A percentile compares a stretch with the other conserved stretches of the same genome.
Conservation (phyloP, 2,329 filamentous ascomycete species). For the Talaromyces sp. region DNA sequence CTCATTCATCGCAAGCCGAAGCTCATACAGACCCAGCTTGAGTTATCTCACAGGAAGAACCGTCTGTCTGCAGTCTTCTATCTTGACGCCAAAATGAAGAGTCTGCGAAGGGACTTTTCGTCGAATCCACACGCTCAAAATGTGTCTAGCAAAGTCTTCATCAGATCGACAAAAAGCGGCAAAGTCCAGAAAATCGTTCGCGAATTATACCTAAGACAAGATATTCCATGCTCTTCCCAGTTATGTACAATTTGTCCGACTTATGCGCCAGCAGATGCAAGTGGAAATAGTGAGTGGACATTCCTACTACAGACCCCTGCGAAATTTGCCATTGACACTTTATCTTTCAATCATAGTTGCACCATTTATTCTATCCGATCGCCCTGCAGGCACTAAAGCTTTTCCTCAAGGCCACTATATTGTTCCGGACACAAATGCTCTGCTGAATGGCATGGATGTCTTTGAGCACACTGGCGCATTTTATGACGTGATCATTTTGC, state of each 20-base stretch:
- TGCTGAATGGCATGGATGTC: constrained; percentile 92
- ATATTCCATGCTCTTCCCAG: constrained; percentile 94
- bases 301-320: background rate
- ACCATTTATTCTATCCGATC: constrained; percentile 83
- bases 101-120: constrained; percentile 53
- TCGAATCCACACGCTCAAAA: constrained; percentile 59
- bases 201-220: constrained; percentile 90
- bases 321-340: background rate
- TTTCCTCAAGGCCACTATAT: constrained; percentile 90
- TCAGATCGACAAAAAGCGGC: constrained; percentile 88
- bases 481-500: constrained; percentile 92
- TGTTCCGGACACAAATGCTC: constrained; percentile 90
- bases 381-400: constrained; percentile 72
- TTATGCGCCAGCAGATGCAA: constrained; percentile 71
- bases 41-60: background rate
- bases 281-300: constrained; percentile 59
- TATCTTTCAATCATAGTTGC: constrained; percentile 50
- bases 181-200: constrained; percentile 99
- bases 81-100: constrained; percentile 48
- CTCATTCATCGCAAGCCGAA: background rate
- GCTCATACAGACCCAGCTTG: background rate
- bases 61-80: background rate
- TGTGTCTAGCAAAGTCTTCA: constrained; percentile 92
- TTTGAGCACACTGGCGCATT: constrained; percentile 91
- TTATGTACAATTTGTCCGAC: constrained; percentile 73